These are phyloP conservation scores for Rosa lucieae DNA, from an alignment of 306 rosid genomes.

Conservation along the genomic window DNA sequence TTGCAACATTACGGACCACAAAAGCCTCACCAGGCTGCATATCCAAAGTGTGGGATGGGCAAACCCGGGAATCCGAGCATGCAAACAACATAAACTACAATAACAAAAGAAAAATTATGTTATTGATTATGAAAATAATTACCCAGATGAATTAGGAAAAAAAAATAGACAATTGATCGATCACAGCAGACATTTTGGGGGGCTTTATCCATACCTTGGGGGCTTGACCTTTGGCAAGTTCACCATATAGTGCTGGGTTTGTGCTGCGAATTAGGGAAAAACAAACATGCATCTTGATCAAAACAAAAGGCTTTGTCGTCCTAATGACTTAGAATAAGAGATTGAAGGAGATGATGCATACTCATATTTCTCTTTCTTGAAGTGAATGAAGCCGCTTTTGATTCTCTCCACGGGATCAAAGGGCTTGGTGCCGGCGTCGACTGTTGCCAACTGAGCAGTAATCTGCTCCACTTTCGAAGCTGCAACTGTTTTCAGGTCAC, in stretches of 20 bases:
- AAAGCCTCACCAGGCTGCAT: conserved; percentile 99
- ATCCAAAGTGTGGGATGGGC: conserved; percentile 92
- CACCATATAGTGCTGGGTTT: conserved; percentile 74
- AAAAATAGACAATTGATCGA: not conserved
- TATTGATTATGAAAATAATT: not conserved
- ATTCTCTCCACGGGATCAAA: conserved; percentile 73
- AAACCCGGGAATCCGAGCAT: conserved; percentile 96
- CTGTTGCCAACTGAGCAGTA: conserved; percentile 58
- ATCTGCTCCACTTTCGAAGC: conserved; percentile 78
- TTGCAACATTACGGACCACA: conserved; percentile 93
- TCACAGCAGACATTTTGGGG: not conserved
- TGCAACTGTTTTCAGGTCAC: conserved; percentile 57
- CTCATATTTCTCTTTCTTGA: conserved; percentile 98
- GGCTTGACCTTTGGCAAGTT: conserved; percentile 92
- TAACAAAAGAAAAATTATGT: not conserved
- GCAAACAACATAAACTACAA: conserved; percentile 94
- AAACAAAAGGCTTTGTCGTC: not conserved
- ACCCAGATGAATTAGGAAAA: not conserved
- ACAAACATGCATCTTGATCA: conserved; percentile 9
- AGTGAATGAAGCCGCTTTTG: conserved; percentile 69
- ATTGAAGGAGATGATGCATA: conserved; percentile 23
- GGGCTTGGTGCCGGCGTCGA: conserved; percentile 36
- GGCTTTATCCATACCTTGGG: conserved; percentile 56
- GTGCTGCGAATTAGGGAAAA: conserved; percentile 38
- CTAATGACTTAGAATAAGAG: not conserved